phyloP scores from a whole-genome alignment of 768 basidiomycete species.

The Lactarius sp. region DNA sequence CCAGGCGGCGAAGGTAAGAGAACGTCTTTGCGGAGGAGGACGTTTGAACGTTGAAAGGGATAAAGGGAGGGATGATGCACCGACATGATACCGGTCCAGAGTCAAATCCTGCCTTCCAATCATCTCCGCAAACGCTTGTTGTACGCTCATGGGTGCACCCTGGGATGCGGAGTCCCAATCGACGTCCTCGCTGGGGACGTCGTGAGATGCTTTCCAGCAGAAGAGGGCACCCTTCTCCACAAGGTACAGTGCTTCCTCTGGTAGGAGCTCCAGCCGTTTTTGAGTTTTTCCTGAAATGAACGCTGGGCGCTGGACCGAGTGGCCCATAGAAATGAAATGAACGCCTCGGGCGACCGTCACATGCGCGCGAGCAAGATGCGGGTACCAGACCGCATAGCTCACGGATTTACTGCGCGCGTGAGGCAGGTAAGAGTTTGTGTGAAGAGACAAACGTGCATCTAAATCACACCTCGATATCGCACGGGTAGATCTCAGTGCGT shows the following conservation, averaged over 20 bases:
- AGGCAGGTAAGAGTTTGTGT: not conserved
- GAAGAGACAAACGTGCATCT: not conserved
- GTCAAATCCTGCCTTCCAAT: slow-evolving; percentile 74
- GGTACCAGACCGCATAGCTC: slow-evolving; percentile 80
- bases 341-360: slow-evolving; percentile 77
- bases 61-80: slow-evolving; percentile 18
- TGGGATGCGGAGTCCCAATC: slow-evolving; percentile 36
- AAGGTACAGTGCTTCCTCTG: slow-evolving; percentile 93
- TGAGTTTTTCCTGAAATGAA: slow-evolving; percentile 41
- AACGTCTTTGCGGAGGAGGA: slow-evolving; percentile 58
- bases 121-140: slow-evolving; percentile 85
- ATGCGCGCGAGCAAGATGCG: slow-evolving; percentile 55
- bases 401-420: slow-evolving; percentile 54
- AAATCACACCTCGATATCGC: slow-evolving; percentile 65
- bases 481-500: slow-evolving; percentile 66
- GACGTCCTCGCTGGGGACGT: slow-evolving; percentile 31
- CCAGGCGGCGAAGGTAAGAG: slow-evolving; percentile 86
- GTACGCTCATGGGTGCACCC: slow-evolving; percentile 82
- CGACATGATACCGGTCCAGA: slow-evolving; percentile 84
- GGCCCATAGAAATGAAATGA: slow-evolving; percentile 76
- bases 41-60: not conserved
- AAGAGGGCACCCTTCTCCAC: slow-evolving; percentile 86
- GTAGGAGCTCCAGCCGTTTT: slow-evolving; percentile 79
- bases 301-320: slow-evolving; percentile 54
- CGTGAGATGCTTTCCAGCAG: slow-evolving; percentile 60